Evolutionary conservation across 345 rosid genomes (phyloP), one percentile per base, ranked within the genome.

Genomic region (Gossypium australe): DNA sequence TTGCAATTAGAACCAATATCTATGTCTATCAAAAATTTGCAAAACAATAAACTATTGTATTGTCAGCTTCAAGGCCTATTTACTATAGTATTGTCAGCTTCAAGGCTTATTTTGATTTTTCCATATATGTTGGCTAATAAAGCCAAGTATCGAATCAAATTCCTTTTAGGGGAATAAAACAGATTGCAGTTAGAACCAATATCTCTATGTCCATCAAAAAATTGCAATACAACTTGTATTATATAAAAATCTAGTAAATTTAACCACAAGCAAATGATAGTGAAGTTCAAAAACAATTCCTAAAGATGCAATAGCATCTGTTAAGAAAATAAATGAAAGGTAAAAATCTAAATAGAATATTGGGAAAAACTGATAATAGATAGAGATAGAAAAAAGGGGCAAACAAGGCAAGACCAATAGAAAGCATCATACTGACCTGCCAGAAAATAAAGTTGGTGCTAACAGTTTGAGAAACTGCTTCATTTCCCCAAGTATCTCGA

Each of bases 401-500:
- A 49, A 16, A 48, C 59, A 4, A 73, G 18, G 45, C 20, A 52
- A 1, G 22, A 16, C 17, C 38, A 25, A 69, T 34, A 8, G 9
- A 67, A 61, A 64, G 25, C 20, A 69, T 51, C 43, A 72, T 4
- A 68, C 87, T 67, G 38, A 95, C 98, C 97, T 96, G 99, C 97
- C 97, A 96, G 85, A 93, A 96, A 82, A 93, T 88, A 83, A 95
- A 95, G 77, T 92, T 93, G 29, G 97, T 88, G 76, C 86, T 85
- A 73, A 93, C 80, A 55, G 98, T 93, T 79, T 93, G 93, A 70
- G 95, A 84, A 78, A 96, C 97, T 62, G 98, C 94, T 77, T 89
- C 97, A 82, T 96, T 90, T 72, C 95, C 98, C 99, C 99, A 96
- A 29, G 99, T 96, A 83, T 96, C 98, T 74, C 99, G 87, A 81